Percentiles rank a stretch among this genome's conserved stretches.
Evolutionary conservation across 208 protist genomes (phyloP).

Genomic region (Porcisia hertigi): DNA sequence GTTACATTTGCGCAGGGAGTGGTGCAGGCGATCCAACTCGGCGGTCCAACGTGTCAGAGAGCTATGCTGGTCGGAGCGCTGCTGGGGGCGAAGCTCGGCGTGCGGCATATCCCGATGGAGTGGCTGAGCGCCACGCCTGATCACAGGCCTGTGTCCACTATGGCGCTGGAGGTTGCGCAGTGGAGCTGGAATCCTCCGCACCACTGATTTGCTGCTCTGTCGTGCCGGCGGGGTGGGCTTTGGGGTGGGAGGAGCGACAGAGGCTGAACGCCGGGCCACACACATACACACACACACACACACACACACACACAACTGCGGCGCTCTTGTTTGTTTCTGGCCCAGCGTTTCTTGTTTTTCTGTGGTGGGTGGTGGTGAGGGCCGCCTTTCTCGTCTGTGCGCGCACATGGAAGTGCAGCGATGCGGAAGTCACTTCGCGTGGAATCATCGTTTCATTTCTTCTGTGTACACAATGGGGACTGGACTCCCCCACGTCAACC

Average conservation of each 20-base stretch:
- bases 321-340: no score
- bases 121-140: conserved; percentile 81
- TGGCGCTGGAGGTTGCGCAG: conserved; percentile 80
- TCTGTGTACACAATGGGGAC: no score
- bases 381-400: no score
- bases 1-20: conserved; percentile 62
- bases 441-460: no score
- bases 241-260: neutral
- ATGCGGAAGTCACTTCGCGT: no score
- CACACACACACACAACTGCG: no score
- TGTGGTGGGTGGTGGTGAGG: no score
- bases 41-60: conserved; percentile 51
- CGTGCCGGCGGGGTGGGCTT: neutral
- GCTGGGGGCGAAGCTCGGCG: conserved; percentile 68
- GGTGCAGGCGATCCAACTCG: conserved; percentile 50
- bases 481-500: no score
- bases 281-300: no score
- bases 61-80: conserved; percentile 83
- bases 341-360: no score
- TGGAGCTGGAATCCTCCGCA: conserved; percentile 86
- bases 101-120: conserved; percentile 57
- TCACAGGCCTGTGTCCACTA: conserved; percentile 58
- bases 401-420: no score
- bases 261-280: neutral
- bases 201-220: conserved; percentile 20